These are phyloP conservation scores for Pleurotus salmoneostramineus DNA, from an alignment of 768 basidiomycete species.

Conservation along the genomic window DNA sequence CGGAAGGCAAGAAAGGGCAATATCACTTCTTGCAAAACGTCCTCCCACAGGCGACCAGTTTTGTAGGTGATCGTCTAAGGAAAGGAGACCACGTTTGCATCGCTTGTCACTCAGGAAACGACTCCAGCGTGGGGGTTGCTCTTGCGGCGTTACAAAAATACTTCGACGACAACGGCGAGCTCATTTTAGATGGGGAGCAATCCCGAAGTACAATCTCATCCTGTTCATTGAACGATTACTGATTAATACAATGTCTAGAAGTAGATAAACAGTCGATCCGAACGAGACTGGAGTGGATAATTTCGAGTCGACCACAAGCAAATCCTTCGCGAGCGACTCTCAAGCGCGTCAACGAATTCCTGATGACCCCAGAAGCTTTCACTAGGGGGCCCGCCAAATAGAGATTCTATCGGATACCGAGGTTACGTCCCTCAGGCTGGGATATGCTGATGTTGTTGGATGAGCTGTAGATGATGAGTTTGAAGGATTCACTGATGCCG, in stretches of 20 bases:
- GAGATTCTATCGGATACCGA: background rate
- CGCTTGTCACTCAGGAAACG: slow-evolving; percentile 55
- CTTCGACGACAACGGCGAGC: slow-evolving; percentile 52
- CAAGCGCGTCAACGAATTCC: slow-evolving; percentile 72
- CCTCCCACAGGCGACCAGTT: slow-evolving; percentile 46
- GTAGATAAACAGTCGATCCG: slow-evolving; percentile 62
- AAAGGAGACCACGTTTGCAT: slow-evolving; percentile 37
- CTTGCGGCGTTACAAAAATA: slow-evolving; percentile 52
- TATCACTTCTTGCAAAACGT: slow-evolving; percentile 40
- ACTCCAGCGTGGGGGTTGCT: slow-evolving; percentile 61
- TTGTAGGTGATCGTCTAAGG: slow-evolving; percentile 37
- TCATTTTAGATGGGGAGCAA: slow-evolving; percentile 7
- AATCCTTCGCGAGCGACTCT: slow-evolving; percentile 85
- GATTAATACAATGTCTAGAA: slow-evolving; percentile 2
- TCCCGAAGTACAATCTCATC: background rate
- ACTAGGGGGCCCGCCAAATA: background rate
- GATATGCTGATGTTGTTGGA: slow-evolving; percentile 11
- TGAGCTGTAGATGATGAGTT: slow-evolving; percentile 57
- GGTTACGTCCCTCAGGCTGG: background rate
- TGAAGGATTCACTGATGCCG: slow-evolving; percentile 53
- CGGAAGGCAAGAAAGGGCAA: slow-evolving; percentile 51
- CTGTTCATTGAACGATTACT: background rate
- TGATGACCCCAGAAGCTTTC: slow-evolving; percentile 39
- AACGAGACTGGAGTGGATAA: slow-evolving; percentile 82
- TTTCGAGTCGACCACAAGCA: slow-evolving; percentile 64